These are phyloP conservation scores for Silene uniflora DNA, from an alignment of 148 eudicot genomes.

Conservation along the genomic window DNA sequence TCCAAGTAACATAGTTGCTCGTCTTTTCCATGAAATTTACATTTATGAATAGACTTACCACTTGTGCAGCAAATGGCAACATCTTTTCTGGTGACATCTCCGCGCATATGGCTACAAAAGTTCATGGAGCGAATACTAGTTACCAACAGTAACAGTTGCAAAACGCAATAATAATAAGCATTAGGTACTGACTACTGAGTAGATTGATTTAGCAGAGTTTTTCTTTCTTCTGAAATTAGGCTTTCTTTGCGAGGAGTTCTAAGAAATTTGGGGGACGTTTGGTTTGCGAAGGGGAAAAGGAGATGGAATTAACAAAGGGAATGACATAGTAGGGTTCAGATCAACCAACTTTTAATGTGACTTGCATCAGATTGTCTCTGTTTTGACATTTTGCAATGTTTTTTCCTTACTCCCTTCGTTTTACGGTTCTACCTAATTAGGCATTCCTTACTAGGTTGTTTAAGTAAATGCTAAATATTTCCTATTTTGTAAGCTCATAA, in stretches of 20 bases:
- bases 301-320: too few species aligned
- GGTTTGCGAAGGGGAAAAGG: too few species aligned
- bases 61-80: conserved; percentile 93
- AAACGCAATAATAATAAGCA: neutral
- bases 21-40: neutral
- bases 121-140: conserved; percentile 4
- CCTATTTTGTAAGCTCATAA: too few species aligned
- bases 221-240: neutral
- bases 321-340: neutral
- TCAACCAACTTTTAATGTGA: neutral
- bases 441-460: neutral
- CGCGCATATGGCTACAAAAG: conserved; percentile 59
- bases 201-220: neutral
- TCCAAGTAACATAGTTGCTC: too few species aligned
- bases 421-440: too few species aligned
- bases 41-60: conserved; percentile 43
- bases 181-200: neutral
- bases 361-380: neutral
- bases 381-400: neutral
- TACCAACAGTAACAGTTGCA: neutral
- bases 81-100: conserved; percentile 74
- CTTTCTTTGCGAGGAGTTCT: neutral
- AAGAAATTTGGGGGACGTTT: too few species aligned
- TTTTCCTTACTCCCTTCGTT: neutral
- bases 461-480: neutral